Percentiles rank a stretch among this genome's conserved stretches.
Conservation (phyloP, 352 stramenopile species). For the Phytophthora europaea region DNA sequence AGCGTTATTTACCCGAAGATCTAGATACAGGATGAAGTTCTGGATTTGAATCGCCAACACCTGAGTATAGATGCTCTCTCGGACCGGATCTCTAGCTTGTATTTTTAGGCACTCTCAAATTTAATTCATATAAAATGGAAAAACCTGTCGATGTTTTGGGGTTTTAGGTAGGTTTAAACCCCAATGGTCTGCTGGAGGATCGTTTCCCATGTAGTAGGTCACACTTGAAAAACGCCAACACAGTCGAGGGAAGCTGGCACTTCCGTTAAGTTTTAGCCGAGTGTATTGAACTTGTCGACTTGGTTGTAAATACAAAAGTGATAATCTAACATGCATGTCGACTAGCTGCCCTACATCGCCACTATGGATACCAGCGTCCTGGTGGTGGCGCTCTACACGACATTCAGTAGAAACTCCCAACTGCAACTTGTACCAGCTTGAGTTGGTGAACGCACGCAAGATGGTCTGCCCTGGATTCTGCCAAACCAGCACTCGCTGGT, state of each 20-base stretch:
- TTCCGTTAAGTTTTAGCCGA: constrained; percentile 1
- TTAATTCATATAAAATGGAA: too few species aligned
- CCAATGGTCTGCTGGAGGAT: too few species aligned
- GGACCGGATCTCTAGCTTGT: not conserved
- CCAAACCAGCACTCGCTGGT: constrained; percentile 1
- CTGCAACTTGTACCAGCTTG: constrained; percentile 5
- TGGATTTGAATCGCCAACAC: not conserved
- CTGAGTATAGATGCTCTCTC: not conserved
- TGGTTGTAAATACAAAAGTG: constrained; percentile 1
- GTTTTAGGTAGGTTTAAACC: too few species aligned
- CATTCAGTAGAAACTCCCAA: constrained; percentile 2
- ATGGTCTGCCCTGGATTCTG: not conserved
- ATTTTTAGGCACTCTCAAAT: not conserved
- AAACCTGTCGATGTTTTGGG: too few species aligned
- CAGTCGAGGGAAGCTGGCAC: constrained; percentile 15
- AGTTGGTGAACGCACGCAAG: constrained; percentile 3
- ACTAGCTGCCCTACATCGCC: constrained; percentile 14
- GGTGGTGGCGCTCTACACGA: constrained; percentile 1
- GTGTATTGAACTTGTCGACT: constrained; percentile 14
- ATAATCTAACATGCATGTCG: constrained; percentile 8
- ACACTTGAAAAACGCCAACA: constrained; percentile 5
- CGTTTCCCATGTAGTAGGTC: constrained; percentile 4
- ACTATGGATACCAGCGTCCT: constrained; percentile 16
- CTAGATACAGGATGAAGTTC: not conserved
- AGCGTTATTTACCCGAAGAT: too few species aligned